phyloP scores from a whole-genome alignment of 345 rosid genomes.

The Alliaria petiolata region DNA sequence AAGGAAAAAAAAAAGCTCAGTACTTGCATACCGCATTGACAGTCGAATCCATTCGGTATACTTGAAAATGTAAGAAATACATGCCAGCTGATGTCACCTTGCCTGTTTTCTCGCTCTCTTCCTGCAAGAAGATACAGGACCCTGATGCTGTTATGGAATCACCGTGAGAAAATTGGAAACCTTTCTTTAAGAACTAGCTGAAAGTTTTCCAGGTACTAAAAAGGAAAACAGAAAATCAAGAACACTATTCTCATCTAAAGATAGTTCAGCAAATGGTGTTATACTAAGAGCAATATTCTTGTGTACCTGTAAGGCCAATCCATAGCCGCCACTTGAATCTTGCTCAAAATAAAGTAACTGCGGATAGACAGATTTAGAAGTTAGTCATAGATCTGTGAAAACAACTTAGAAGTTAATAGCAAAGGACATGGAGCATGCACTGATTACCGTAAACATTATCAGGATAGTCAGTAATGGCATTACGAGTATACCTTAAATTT shows the following conservation, averaged over 20 bases:
- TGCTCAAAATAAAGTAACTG: slow-evolving; percentile 98
- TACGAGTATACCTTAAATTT: slow-evolving; percentile 72
- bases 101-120: slow-evolving; percentile 96
- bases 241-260: background rate
- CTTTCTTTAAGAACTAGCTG: background rate
- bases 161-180: background rate
- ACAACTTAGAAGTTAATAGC: background rate
- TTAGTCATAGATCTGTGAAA: background rate
- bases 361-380: slow-evolving; percentile 17
- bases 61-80: slow-evolving; percentile 99
- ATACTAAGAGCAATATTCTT: background rate
- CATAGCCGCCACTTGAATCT: slow-evolving; percentile 86
- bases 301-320: slow-evolving; percentile 88
- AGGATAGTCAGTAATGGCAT: background rate
- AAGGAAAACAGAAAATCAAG: background rate
- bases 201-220: background rate
- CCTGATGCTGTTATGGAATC: background rate
- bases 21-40: slow-evolving; percentile 67
- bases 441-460: background rate
- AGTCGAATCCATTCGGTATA: slow-evolving; percentile 94
- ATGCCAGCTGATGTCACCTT: slow-evolving; percentile 94
- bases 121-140: slow-evolving; percentile 43
- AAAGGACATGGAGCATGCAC: background rate
- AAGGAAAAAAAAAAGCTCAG: background rate
- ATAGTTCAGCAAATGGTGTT: background rate